Conservation (phyloP, 768 basidiomycete species). For the Boletus subparvulus region DNA sequence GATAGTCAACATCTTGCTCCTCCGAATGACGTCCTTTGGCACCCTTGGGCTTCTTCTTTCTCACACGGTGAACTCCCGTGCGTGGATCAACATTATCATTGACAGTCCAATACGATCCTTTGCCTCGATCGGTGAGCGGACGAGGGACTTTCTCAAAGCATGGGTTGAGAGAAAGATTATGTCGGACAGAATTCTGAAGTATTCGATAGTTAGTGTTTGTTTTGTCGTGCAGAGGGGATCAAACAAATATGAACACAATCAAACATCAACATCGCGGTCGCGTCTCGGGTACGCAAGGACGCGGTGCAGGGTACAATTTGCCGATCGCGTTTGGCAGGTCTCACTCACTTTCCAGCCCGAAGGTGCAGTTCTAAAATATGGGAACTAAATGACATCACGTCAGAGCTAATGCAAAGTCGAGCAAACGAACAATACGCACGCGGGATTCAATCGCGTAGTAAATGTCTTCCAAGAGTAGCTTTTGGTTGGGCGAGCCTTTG, state of each 20-base stretch:
- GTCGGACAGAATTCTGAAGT: slow-evolving; percentile 81
- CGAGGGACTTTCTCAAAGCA: slow-evolving; percentile 91
- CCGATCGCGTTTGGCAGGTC: background rate
- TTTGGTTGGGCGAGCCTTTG: slow-evolving; percentile 87
- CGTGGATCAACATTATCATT: slow-evolving; percentile 88
- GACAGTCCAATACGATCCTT: slow-evolving; percentile 91
- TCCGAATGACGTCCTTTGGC: slow-evolving; percentile 49
- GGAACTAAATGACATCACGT: slow-evolving; percentile 54
- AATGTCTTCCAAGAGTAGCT: slow-evolving; percentile 82
- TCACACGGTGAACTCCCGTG: slow-evolving; percentile 83
- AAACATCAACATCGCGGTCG: slow-evolving; percentile 66
- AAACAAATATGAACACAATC: slow-evolving; percentile 62
- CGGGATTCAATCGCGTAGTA: slow-evolving; percentile 90
- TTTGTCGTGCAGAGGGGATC: slow-evolving; percentile 30
- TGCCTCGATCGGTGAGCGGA: slow-evolving; percentile 88
- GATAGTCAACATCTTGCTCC: slow-evolving; percentile 67
- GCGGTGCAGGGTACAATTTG: background rate
- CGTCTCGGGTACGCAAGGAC: slow-evolving; percentile 29
- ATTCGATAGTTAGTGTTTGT: slow-evolving; percentile 23
- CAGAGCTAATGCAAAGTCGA: slow-evolving; percentile 3
- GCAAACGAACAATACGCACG: slow-evolving; percentile 44
- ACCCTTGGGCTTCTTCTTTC: slow-evolving; percentile 80
- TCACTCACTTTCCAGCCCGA: slow-evolving; percentile 87
- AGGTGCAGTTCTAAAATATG: slow-evolving; percentile 83
- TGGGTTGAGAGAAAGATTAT: slow-evolving; percentile 86